Conservation (phyloP, 2,329 filamentous ascomycete genomes). For the Xylaria sp. region DNA sequence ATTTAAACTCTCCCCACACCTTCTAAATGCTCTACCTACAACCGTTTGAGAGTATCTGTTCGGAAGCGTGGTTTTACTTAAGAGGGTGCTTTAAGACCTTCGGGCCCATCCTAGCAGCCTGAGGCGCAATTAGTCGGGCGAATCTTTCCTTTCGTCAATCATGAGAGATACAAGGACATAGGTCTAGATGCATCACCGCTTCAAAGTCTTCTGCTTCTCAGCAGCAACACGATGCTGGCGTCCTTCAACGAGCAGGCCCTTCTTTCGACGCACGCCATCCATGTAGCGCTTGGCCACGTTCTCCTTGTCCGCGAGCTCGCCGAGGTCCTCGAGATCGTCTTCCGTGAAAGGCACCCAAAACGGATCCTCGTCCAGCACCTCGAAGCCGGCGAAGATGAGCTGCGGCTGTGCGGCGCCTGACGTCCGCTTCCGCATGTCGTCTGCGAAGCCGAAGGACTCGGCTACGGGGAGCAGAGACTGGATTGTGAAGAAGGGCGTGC, state of each 20-base stretch:
- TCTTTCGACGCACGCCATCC: constrained; percentile 85
- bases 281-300: constrained; percentile 98
- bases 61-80: not conserved
- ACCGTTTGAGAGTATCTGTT: not conserved
- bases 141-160: not conserved
- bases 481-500: constrained; percentile 96
- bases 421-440: constrained; percentile 96
- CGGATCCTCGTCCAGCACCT: constrained; percentile 93
- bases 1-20: not conserved
- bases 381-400: constrained; percentile 91
- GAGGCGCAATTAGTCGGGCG: not conserved
- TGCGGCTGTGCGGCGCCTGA: constrained; percentile 92
- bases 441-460: constrained; percentile 94
- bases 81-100: no score
- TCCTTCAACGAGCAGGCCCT: constrained; percentile 87
- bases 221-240: constrained; percentile 83
- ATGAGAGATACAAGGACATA: not conserved
- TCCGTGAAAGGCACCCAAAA: constrained; percentile 98
- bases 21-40: not conserved
- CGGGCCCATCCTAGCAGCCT: no score
- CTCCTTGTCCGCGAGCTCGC: constrained; percentile 91
- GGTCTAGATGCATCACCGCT: constrained; percentile 58
- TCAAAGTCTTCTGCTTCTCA: constrained; percentile 86
- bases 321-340: constrained; percentile 95
- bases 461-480: constrained; percentile 88